phyloP scores from a whole-genome alignment of 495 filamentous ascomycete species.

The Penicillium egyptiacum region DNA sequence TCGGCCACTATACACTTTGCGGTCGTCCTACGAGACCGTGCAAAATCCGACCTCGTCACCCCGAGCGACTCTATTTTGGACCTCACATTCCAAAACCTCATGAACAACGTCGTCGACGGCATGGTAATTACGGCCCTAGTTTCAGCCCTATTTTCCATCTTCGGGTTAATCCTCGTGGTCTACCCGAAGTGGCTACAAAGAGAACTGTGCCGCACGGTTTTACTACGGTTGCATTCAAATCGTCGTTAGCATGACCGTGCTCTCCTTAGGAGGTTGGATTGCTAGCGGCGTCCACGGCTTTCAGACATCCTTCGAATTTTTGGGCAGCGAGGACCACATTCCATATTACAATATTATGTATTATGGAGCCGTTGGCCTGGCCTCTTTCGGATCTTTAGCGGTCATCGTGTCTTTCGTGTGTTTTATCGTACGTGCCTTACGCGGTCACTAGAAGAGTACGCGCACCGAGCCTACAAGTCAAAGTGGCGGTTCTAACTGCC shows the following conservation, averaged over 20 bases:
- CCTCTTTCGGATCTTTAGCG: slow-evolving; percentile 6
- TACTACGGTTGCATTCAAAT: slow-evolving; percentile 1
- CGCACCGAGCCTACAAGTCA: neutral
- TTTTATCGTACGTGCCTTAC: neutral
- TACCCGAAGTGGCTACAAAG: slow-evolving; percentile 3
- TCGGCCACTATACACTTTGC: no score
- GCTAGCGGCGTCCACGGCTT: slow-evolving; percentile 8
- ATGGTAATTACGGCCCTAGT: slow-evolving; percentile 2
- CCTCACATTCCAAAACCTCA: slow-evolving; percentile 4
- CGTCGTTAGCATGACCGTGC: neutral
- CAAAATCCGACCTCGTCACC: no score
- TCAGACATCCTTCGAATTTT: slow-evolving; percentile 10
- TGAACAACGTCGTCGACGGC: neutral
- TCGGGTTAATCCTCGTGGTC: neutral
- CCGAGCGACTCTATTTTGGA: neutral
- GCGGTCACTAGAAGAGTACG: neutral
- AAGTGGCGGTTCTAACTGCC: no score
- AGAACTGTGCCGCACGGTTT: neutral
- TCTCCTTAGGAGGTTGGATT: neutral
- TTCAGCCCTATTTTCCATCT: slow-evolving; percentile 5
- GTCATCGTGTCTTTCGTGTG: neutral
- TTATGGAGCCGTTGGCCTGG: slow-evolving; percentile 7
- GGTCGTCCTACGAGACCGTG: no score
- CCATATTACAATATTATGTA: slow-evolving; percentile 15
- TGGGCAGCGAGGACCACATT: neutral